Evolutionary conservation across 2,329 filamentous ascomycete species (phyloP).

Genomic region (Didymellaceae sp.): DNA sequence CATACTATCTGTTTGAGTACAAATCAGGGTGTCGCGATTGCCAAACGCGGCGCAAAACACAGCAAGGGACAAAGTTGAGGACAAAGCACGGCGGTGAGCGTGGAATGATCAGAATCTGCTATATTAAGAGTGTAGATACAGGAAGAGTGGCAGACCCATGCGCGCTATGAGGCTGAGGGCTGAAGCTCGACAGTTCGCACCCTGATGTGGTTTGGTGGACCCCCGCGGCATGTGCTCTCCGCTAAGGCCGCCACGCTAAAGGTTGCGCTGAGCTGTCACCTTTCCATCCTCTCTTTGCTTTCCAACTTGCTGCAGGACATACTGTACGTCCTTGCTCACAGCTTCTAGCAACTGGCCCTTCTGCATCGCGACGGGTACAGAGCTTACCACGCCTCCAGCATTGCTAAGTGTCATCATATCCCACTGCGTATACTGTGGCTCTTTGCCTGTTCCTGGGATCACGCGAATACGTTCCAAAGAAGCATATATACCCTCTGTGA

Average conservation of each 20-base stretch:
- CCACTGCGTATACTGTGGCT: constrained; percentile 62
- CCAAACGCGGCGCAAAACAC: constrained; percentile 15
- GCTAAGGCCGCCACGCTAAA: neutral
- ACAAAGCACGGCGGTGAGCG: constrained; percentile 19
- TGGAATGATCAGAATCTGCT: constrained; percentile 14
- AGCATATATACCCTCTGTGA: constrained; percentile 66
- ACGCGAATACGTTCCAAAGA: constrained; percentile 61
- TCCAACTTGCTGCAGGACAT: constrained; percentile 12
- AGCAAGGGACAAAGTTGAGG: constrained; percentile 13
- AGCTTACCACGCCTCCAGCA: constrained; percentile 61
- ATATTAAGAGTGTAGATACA: constrained; percentile 29
- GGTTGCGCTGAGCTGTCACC: neutral
- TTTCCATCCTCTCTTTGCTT: constrained; percentile 11
- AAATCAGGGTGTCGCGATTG: constrained; percentile 13
- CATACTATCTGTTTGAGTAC: constrained; percentile 34
- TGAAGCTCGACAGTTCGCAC: constrained; percentile 23
- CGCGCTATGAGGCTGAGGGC: constrained; percentile 38
- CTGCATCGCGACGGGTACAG: constrained; percentile 71
- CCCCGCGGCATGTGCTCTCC: constrained; percentile 9
- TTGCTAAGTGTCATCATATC: constrained; percentile 79
- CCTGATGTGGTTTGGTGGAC: constrained; percentile 17
- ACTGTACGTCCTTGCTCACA: constrained; percentile 55
- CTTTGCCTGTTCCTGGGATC: constrained; percentile 2
- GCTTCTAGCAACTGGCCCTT: constrained; percentile 44
- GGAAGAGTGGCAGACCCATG: constrained; percentile 19